A percentile compares a stretch with the other conserved stretches of the same genome.
phyloP scores from a whole-genome alignment of 257 asterid species.

The Solanum arcanum region DNA sequence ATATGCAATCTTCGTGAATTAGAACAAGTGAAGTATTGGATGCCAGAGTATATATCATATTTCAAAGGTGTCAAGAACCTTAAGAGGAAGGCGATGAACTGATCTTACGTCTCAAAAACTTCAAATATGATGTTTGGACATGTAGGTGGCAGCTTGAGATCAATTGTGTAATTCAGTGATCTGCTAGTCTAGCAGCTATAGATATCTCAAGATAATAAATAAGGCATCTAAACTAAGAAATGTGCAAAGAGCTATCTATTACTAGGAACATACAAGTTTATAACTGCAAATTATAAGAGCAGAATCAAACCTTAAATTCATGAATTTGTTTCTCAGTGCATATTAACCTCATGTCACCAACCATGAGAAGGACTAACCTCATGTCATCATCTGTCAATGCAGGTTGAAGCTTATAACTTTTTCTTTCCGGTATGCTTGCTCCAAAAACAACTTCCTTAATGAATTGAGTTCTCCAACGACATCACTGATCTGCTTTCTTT shows the following conservation, averaged over 20 bases:
- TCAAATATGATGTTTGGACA: neutral
- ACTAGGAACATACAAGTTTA: neutral
- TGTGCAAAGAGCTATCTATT: neutral
- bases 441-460: neutral
- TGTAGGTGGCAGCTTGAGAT: neutral
- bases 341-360: neutral
- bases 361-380: neutral
- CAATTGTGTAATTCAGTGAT: neutral
- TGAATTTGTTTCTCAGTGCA: neutral
- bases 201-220: neutral
- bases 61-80: neutral
- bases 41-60: neutral
- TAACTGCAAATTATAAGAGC: neutral
- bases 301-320: neutral
- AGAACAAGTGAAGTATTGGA: too few species aligned
- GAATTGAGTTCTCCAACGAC: neutral
- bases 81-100: neutral
- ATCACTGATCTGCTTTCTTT: neutral
- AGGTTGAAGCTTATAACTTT: neutral
- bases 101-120: neutral
- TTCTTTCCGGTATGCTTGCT: neutral
- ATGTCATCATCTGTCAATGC: neutral
- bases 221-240: neutral
- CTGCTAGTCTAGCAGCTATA: neutral
- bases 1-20: too few species aligned